Evolutionary conservation across 1,139 yeast genomes (phyloP), one percentile per base, ranked within the genome.

Genomic region (Blastobotrys ciferrii): DNA sequence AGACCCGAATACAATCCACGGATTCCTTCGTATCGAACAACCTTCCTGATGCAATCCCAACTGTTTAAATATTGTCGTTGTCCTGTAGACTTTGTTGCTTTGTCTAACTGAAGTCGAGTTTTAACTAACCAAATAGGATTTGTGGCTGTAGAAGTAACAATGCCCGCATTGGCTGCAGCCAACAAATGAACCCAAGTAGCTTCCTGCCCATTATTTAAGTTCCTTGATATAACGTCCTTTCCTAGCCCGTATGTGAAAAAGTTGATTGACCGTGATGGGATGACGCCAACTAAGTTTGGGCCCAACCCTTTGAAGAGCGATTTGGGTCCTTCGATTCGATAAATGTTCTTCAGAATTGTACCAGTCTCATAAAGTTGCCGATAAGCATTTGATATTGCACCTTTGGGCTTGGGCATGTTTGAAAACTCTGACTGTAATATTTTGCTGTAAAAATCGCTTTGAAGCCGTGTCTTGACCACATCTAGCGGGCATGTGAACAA

Each of bases 91-190:
- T 51, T 51, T 1, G 59, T 43, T 4, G 66, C 59, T 64, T 83
- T 86, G 66, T 92, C 98, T 50, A 94, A 75, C 63, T 94, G 99
- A 44, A 94, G 76, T 61, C 99, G 77, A 0, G 99, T 94, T 67
- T 94, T 94, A 52, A 94, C 84, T 56, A 94, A 74, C 99, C 99
- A 94, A 49, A 94, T 94, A n/a, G 99, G 99, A 65, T 94, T 94
- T 0, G 99, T 94, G n/a, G 94, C 96, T 0, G 98, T 92, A 2
- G 97, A 85, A 0, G 98, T 94, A 17, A 86, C 94, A 64, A 92
- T 75, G 2, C 99, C 98, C 0, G 99, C 99, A 59, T 78, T 78
- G 1, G 92, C 82, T n/a, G 98, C 98, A 1, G 97, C 81, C 28
- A 82, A 66, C 49, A 94, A 72, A 68, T 94, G 98, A 32, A 92